phyloP scores from a whole-genome alignment of 208 protist genomes.

The Eutreptiella sp. region DNA sequence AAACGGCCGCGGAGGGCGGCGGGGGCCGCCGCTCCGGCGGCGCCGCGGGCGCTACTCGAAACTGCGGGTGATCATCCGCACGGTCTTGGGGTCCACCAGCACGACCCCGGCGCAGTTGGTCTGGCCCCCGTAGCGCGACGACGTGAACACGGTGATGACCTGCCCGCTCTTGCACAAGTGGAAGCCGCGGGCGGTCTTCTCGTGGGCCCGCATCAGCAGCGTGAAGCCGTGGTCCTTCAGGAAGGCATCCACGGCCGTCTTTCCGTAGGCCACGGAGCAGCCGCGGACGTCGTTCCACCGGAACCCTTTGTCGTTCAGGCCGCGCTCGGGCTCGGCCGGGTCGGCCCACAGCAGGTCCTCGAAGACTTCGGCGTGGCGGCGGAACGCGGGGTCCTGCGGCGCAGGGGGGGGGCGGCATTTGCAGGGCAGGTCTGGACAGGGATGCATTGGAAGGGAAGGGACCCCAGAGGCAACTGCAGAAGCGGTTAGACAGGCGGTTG shows the following conservation, averaged over 20 bases:
- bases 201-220: slow-evolving; percentile 20
- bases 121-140: slow-evolving; percentile 22
- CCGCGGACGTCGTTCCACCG: not conserved
- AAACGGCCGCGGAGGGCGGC: too few species aligned
- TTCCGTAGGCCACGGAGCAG: not conserved
- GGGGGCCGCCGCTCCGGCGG: too few species aligned
- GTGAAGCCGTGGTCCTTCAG: slow-evolving; percentile 13
- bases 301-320: slow-evolving; percentile 2
- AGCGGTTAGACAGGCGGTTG: too few species aligned
- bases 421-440: too few species aligned
- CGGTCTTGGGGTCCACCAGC: slow-evolving; percentile 10
- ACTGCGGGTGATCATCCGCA: too few species aligned
- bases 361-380: too few species aligned
- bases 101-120: slow-evolving; percentile 19
- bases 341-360: slow-evolving; percentile 21
- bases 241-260: slow-evolving; percentile 15
- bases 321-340: slow-evolving; percentile 9
- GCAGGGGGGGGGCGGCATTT: too few species aligned
- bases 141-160: slow-evolving; percentile 26
- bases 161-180: slow-evolving; percentile 23
- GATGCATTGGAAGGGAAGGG: too few species aligned
- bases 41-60: too few species aligned
- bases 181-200: slow-evolving; percentile 20
- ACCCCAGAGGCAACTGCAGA: too few species aligned
- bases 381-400: too few species aligned